These are phyloP conservation scores for Cladorrhinum sp. DNA, from an alignment of 2,329 filamentous ascomycete species.

Conservation along the genomic window DNA sequence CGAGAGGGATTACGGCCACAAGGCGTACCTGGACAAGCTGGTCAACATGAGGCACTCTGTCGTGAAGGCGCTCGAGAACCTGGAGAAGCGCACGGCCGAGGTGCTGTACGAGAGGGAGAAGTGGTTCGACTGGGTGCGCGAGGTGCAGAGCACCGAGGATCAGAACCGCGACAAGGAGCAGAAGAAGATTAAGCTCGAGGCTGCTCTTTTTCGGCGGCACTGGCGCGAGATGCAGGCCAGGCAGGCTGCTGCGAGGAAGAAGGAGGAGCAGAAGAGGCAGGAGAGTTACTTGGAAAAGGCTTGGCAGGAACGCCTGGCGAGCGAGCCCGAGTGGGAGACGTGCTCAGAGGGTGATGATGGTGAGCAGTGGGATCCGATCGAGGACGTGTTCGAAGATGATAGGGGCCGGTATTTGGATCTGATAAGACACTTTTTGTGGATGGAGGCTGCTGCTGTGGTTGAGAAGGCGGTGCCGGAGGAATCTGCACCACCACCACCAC, in stretches of 20 bases:
- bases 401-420: conserved; percentile 42
- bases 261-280: conserved; percentile 42
- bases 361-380: conserved; percentile 46
- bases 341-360: conserved; percentile 31
- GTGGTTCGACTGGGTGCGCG: conserved; percentile 47
- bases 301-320: conserved; percentile 39
- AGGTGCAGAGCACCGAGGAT: conserved; percentile 45
- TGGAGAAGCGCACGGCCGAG: conserved; percentile 41
- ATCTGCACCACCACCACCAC: no score
- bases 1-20: conserved; percentile 34
- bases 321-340: conserved; percentile 25
- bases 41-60: conserved; percentile 33
- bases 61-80: conserved; percentile 38
- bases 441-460: conserved; percentile 25
- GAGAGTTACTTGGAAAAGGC: conserved; percentile 43
- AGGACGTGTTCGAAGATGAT: conserved; percentile 45
- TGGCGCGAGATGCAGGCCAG: conserved; percentile 42
- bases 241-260: conserved; percentile 36
- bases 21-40: conserved; percentile 32
- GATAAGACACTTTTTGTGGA: conserved; percentile 45
- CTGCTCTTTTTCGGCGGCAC: conserved; percentile 46
- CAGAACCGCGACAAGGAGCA: conserved; percentile 44
- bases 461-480: background rate
- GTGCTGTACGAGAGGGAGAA: conserved; percentile 45
- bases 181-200: conserved; percentile 47